Evolutionary conservation across 192 early-diverging fungal genomes (phyloP).

Genomic region (Spizellomyces punctatus): DNA sequence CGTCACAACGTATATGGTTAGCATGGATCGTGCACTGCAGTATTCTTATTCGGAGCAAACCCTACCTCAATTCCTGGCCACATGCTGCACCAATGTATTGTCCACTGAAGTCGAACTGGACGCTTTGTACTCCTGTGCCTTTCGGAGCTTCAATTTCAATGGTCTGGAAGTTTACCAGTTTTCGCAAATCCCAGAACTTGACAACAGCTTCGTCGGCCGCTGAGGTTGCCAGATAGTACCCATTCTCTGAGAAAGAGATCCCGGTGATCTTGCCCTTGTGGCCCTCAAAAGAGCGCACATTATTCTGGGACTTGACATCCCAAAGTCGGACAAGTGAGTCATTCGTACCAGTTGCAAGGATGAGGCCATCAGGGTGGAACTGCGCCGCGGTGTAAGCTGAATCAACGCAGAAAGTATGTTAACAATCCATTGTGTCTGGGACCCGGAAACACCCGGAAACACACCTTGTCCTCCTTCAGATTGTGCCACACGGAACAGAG

Average conservation of each 20-base stretch:
- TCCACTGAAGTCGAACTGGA: slow-evolving; percentile 81
- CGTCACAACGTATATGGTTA: neutral
- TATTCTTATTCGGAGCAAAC: neutral
- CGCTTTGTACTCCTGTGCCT: slow-evolving; percentile 55
- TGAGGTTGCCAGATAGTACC: slow-evolving; percentile 86
- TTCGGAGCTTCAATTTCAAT: slow-evolving; percentile 58
- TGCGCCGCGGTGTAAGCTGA: slow-evolving; percentile 64
- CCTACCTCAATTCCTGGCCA: slow-evolving; percentile 41
- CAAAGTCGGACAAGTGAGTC: slow-evolving; percentile 77
- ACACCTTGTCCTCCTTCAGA: slow-evolving; percentile 31
- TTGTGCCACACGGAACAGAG: slow-evolving; percentile 47
- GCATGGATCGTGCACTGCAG: too few relatives aligned
- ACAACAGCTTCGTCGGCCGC: slow-evolving; percentile 67
- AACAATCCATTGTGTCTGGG: neutral
- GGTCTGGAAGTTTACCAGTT: slow-evolving; percentile 70
- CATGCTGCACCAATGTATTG: slow-evolving; percentile 81
- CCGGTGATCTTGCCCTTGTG: slow-evolving; percentile 61
- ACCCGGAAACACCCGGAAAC: slow-evolving; percentile 10
- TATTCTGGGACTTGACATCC: slow-evolving; percentile 75
- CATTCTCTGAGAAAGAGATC: slow-evolving; percentile 90
- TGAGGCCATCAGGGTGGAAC: slow-evolving; percentile 93
- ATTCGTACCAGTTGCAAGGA: slow-evolving; percentile 76
- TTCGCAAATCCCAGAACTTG: slow-evolving; percentile 93
- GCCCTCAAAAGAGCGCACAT: slow-evolving; percentile 68
- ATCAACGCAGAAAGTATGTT: neutral